Base-by-base conservation (phyloP, 371 early-diverging fungal species). In the Sporodiniella umbellata region DNA sequence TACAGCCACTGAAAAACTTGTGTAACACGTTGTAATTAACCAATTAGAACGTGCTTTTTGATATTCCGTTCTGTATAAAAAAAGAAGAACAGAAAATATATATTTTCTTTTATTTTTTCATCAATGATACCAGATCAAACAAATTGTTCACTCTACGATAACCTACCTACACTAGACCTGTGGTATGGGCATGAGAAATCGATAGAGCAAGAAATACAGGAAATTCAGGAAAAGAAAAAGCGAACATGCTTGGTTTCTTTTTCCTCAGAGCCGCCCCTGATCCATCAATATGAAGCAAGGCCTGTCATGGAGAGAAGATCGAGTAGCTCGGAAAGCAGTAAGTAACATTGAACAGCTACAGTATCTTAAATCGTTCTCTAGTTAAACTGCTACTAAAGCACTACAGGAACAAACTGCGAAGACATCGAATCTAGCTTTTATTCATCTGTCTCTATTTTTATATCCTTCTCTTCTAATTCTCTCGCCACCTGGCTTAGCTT, bases 181-280 rank as follows among this genome's bases (percentile, higher is more conserved):
- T 72, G 72, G 72, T 72, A 72, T 39, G n/a, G n/a, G n/a, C n/a
- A n/a, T n/a, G n/a, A n/a, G n/a, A n/a, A n/a, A n/a, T n/a, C n/a
- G n/a, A n/a, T n/a, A n/a, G 42, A 47, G 38, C 26, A 10, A 8
- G 51, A 51, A 15, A n/a, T 38, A 6, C 14, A 24, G 15, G 42
- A 45, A 22, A 10, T 45, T 26, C 42, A 58, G 30, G 37, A 46
- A 8, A 33, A 45, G 55, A 30, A 50, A 44, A 23, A 37, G 19
- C 45, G 49, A 47, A 39, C 40, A 5, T 35, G 35, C 35, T 15
- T 35, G 3, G 56, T 72, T 8, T 63, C 69, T 4, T 72, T 72
- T 42, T 72, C 72, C 4, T 33, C 49, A 5, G 58, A 50, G 6
- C 62, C 72, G 31, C 72, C 72, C 19, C 51, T 62, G 6, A 60